Evolutionary conservation across 495 filamentous ascomycete species (phyloP).

Genomic region (Annulohypoxylon stygium): DNA sequence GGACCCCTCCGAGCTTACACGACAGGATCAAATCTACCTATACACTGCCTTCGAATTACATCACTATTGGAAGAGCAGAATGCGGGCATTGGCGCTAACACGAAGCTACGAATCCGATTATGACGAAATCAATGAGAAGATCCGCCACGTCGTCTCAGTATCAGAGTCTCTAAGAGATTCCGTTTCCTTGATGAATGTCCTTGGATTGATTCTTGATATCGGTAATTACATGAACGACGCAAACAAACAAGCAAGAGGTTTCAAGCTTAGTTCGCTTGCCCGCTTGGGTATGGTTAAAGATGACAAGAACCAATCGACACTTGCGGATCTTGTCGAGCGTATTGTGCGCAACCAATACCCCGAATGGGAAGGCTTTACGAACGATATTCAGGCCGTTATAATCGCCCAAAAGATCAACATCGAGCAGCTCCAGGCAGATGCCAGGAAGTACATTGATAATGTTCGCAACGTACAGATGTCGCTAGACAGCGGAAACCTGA

Average conservation of each 20-base stretch:
- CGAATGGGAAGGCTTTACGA: slow-evolving; percentile 89
- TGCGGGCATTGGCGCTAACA: slow-evolving; percentile 89
- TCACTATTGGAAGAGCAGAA: slow-evolving; percentile 98
- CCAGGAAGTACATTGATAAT: slow-evolving; percentile 95
- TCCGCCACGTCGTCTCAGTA: slow-evolving; percentile 84
- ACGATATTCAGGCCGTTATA: slow-evolving; percentile 86
- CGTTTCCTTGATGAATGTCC: slow-evolving; percentile 91
- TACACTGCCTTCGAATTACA: slow-evolving; percentile 94
- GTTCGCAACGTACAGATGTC: slow-evolving; percentile 92
- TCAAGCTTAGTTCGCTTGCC: slow-evolving; percentile 96
- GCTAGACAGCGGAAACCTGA: slow-evolving; percentile 93
- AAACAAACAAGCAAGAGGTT: slow-evolving; percentile 97
- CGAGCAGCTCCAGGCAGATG: slow-evolving; percentile 88
- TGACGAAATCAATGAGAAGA: slow-evolving; percentile 85
- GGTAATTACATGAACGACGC: slow-evolving; percentile 99
- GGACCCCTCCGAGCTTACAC: slow-evolving; percentile 88
- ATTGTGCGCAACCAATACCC: slow-evolving; percentile 97
- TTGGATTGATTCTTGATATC: slow-evolving; percentile 95
- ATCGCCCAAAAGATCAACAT: slow-evolving; percentile 93
- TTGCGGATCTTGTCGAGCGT: slow-evolving; percentile 96
- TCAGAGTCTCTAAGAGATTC: slow-evolving; percentile 92
- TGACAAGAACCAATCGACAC: slow-evolving; percentile 96
- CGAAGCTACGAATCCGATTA: slow-evolving; percentile 90
- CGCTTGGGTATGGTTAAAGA: slow-evolving; percentile 98
- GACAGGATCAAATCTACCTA: slow-evolving; percentile 95